Evolutionary conservation across 164 flowering plant genomes (phyloP).

Genomic region (Kalanchoe fedtschenkoi): DNA sequence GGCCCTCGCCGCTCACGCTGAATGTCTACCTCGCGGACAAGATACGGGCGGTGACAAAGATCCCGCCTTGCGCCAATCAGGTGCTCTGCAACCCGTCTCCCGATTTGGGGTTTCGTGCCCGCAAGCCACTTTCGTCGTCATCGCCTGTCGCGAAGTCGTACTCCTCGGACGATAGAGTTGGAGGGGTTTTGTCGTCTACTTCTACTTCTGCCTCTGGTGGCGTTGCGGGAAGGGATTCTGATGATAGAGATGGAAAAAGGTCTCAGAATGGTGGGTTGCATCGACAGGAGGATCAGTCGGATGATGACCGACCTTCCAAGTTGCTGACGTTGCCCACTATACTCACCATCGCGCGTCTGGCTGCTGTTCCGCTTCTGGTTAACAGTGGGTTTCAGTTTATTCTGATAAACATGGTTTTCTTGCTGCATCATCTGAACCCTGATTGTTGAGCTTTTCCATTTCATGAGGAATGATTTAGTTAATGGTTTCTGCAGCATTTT

Average conservation of each 20-base stretch:
- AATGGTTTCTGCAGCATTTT: constrained; percentile 35
- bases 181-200: not conserved
- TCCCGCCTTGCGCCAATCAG: constrained; percentile 16
- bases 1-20: not conserved
- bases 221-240: constrained; percentile 16
- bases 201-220: constrained; percentile 6
- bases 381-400: constrained; percentile 29
- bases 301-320: constrained; percentile 15
- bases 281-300: constrained; percentile 7
- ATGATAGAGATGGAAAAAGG: constrained; percentile 8
- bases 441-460: not conserved
- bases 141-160: not conserved
- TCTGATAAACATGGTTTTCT: not conserved
- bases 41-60: constrained; percentile 9
- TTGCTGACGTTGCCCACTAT: constrained; percentile 76
- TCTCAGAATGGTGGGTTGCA: not conserved
- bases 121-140: constrained; percentile 5
- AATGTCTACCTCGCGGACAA: not conserved
- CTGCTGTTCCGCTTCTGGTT: constrained; percentile 67
- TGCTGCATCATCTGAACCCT: not conserved
- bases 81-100: constrained; percentile 8
- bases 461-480: not conserved
- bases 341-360: constrained; percentile 78
- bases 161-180: no score
- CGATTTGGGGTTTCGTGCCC: constrained; percentile 10